Percentiles rank a stretch among this genome's conserved stretches.
phyloP scores from a whole-genome alignment of 345 rosid species.

The Passiflora organensis region DNA sequence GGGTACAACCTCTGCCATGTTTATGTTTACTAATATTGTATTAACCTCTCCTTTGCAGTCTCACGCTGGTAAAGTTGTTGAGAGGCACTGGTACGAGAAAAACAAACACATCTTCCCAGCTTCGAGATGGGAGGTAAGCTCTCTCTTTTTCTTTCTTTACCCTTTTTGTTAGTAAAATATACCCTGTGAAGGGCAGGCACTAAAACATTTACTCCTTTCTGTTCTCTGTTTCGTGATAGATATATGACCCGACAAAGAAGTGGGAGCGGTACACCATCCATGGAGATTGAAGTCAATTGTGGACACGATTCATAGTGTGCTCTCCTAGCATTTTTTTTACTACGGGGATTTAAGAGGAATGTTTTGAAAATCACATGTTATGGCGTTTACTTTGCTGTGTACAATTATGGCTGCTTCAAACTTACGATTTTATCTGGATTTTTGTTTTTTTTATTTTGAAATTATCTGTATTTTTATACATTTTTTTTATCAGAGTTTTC shows the following conservation, averaged over 20 bases:
- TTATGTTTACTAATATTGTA: not conserved
- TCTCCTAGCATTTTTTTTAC: too few relatives aligned
- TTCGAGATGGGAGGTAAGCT: conserved; percentile 93
- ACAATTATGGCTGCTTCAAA: too few relatives aligned
- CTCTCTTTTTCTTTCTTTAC: conserved; percentile 5
- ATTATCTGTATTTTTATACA: too few relatives aligned
- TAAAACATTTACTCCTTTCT: not conserved
- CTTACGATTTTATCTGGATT: too few relatives aligned
- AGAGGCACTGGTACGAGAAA: conserved; percentile 99
- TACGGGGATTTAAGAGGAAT: too few relatives aligned
- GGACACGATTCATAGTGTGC: too few relatives aligned
- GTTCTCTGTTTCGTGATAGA: conserved; percentile 30
- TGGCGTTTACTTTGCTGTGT: too few relatives aligned
- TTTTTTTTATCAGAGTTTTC: too few relatives aligned
- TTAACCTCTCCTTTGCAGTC: conserved; percentile 46
- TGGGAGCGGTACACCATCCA: conserved; percentile 98
- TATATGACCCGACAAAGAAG: conserved; percentile 80
- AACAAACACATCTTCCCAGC: conserved; percentile 99
- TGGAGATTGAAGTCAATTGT: conserved; percentile 56
- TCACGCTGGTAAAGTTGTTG: conserved; percentile 98
- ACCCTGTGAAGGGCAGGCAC: not conserved
- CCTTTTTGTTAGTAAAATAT: not conserved
- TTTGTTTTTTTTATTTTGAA: too few relatives aligned
- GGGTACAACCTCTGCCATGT: not conserved
- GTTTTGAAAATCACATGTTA: too few relatives aligned